Base-by-base conservation (phyloP, 306 rosid genomes). In the Carpinus fangiana region DNA sequence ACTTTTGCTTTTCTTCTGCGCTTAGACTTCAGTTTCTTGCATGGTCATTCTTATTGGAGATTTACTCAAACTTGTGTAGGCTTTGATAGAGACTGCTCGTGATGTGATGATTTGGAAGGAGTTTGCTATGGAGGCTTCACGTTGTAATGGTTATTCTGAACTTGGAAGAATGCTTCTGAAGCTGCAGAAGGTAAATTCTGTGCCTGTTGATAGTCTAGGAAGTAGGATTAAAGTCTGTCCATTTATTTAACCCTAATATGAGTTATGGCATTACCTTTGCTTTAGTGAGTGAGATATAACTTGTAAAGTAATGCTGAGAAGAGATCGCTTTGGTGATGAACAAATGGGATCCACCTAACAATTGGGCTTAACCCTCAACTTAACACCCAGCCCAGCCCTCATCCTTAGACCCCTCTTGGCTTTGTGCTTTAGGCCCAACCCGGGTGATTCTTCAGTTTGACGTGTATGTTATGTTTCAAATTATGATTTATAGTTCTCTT, bases 41-140 rank as follows among this genome's bases (percentile, higher is more conserved):
- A 74, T 36, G 57, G 51, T 55, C 34, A 16, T 78, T 78, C 78
- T 62, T 41, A 81, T 43, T 70, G 36, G 73, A 68, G n/a, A 72
- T 73, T 48, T 82, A 71, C 78, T 50, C 79, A 75, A 82, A 84
- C 73, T 74, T 75, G 56, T 84, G 78, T 77, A 95, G 99, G 99
- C 96, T 55, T 83, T 95, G 84, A 80, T 79, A 75, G 98, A 92
- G 82, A 84, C 86, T 84, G 90, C 93, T 54, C 96, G 97, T 4
- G 89, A 93, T 72, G 92, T 91, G 84, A 75, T 56, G 54, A 84
- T 84, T 41, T 96, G 98, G 99, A 96, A 91, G 86, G 98, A 86
- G 78, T 91, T 91, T 48, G 98, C 99, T 45, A 91, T 89, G 93
- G 97, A 89, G 89, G 97, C 96, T 84, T 95, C 99, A 83, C 89